These are phyloP conservation scores for Cercophora sp. DNA, from an alignment of 495 filamentous ascomycete genomes.

Conservation along the genomic window DNA sequence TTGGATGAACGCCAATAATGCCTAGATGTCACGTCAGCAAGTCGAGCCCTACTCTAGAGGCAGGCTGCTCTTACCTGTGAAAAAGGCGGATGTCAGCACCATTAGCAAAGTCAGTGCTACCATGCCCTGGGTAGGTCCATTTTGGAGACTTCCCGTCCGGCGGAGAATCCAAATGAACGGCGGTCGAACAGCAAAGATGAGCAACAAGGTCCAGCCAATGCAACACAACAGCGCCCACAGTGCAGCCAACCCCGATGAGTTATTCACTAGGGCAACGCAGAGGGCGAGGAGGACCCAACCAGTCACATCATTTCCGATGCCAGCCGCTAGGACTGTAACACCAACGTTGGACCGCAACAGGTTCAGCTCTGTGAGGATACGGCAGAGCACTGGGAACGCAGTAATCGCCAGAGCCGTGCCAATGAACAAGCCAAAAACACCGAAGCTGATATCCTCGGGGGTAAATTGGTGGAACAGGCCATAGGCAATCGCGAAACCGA, in stretches of 20 bases:
- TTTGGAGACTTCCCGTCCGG: slow-evolving; percentile 73
- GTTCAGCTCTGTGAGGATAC: slow-evolving; percentile 91
- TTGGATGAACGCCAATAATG: slow-evolving; percentile 82
- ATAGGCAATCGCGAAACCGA: slow-evolving; percentile 73
- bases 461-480: slow-evolving; percentile 81
- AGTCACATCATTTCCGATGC: slow-evolving; percentile 87
- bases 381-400: slow-evolving; percentile 91
- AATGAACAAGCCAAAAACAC: slow-evolving; percentile 86
- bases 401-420: slow-evolving; percentile 95
- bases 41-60: too few relatives aligned
- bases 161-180: slow-evolving; percentile 71
- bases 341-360: slow-evolving; percentile 81
- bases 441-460: slow-evolving; percentile 62
- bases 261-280: slow-evolving; percentile 92
- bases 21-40: too few relatives aligned
- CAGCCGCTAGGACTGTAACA: slow-evolving; percentile 86
- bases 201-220: slow-evolving; percentile 71
- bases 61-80: slow-evolving; percentile 62
- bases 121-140: slow-evolving; percentile 85
- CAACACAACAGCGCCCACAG: slow-evolving; percentile 80
- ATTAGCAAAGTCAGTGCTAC: slow-evolving; percentile 79
- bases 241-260: slow-evolving; percentile 75
- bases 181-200: slow-evolving; percentile 72
- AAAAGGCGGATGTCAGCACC: slow-evolving; percentile 81
- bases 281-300: slow-evolving; percentile 94